Base-by-base conservation (phyloP, 2,329 filamentous ascomycete genomes). In the Cadophora sp. region DNA sequence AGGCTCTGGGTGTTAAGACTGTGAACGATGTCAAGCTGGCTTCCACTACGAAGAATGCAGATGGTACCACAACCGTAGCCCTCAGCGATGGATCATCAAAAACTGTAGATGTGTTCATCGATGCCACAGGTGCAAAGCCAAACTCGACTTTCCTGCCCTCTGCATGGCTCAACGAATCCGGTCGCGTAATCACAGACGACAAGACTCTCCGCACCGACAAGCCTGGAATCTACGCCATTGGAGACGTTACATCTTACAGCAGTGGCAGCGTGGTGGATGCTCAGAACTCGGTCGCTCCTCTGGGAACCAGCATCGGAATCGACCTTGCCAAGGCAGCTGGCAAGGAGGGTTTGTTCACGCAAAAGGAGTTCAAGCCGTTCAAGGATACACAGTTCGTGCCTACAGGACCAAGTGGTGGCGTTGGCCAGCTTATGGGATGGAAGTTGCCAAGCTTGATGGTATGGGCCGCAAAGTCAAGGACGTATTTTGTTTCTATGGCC, bases 1-100 rank as follows among this genome's bases (percentile, higher is more conserved):
- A 76, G 62, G 82, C 82, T 71, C 80, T 89, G 33, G 81, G 83
- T 59, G 86, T 89, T 30, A 77, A 80, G 47, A 77, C 87, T 50
- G 76, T 78, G 59, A 79, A 79, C 59, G 77, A 78, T 60, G 77
- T 82, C 3, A 78, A 75, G 1, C 80, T 85, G 13, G 56, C 66
- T 14, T 62, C 59, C 14, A 47, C 55, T 0, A 76, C 77, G 0
- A 18, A 64, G 0, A 62, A 59, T 16, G 18, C 59, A 0, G 73
- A 77, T 5, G 78, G 71, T 0, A 64, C 83, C 2, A 76, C 72
- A 0, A 70, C 80, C 4, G 72, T 85, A 27, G 73, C 73, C 3
- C 74, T 86, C 20, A 77, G 76, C 67, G 82, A 84, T 66, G 85
- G 85, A 50, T 78, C 76, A 36, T 75, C 68, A 0, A 68, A 81